These are phyloP conservation scores for Boletus mariae DNA, from an alignment of 1,284 basidiomycete species.

Conservation along the genomic window DNA sequence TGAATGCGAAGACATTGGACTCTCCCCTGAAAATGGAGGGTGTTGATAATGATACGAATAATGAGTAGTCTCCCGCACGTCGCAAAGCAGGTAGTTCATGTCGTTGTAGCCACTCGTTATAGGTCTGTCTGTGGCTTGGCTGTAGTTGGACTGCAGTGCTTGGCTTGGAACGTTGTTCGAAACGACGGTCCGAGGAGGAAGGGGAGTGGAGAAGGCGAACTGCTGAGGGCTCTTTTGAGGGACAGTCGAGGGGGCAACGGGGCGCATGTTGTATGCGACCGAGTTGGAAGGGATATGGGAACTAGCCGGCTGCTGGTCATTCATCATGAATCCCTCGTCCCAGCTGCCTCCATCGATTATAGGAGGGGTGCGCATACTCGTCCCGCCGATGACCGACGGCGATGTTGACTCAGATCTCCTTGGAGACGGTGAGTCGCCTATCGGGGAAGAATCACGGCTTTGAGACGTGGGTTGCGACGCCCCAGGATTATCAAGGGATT, in stretches of 20 bases:
- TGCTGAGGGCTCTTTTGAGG: slow-evolving; percentile 36
- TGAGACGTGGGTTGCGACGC: slow-evolving; percentile 33
- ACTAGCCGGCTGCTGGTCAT: slow-evolving; percentile 41
- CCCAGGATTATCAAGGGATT: slow-evolving; percentile 35
- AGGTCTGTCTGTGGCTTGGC: slow-evolving; percentile 31
- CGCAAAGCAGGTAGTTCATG: slow-evolving; percentile 35
- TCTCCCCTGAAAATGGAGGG: slow-evolving; percentile 33
- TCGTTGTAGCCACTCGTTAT: slow-evolving; percentile 34
- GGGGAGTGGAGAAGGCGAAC: slow-evolving; percentile 33
- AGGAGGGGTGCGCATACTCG: slow-evolving; percentile 32
- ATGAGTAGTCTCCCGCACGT: slow-evolving; percentile 32
- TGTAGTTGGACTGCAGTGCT: slow-evolving; percentile 30
- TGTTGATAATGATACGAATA: slow-evolving; percentile 38
- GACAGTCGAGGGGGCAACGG: slow-evolving; percentile 26
- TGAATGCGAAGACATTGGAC: slow-evolving; percentile 32
- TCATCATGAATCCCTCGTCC: slow-evolving; percentile 56
- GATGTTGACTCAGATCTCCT: slow-evolving; percentile 36
- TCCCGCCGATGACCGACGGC: slow-evolving; percentile 33
- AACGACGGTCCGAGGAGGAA: slow-evolving; percentile 30
- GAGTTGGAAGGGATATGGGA: slow-evolving; percentile 38
- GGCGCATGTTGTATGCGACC: slow-evolving; percentile 39
- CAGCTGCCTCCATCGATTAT: slow-evolving; percentile 52
- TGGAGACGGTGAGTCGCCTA: slow-evolving; percentile 46
- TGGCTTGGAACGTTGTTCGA: slow-evolving; percentile 29
- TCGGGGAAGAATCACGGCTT: slow-evolving; percentile 40